These are phyloP conservation scores for Adansonia madagascariensis DNA, from an alignment of 441 rosid genomes.

Conservation along the genomic window DNA sequence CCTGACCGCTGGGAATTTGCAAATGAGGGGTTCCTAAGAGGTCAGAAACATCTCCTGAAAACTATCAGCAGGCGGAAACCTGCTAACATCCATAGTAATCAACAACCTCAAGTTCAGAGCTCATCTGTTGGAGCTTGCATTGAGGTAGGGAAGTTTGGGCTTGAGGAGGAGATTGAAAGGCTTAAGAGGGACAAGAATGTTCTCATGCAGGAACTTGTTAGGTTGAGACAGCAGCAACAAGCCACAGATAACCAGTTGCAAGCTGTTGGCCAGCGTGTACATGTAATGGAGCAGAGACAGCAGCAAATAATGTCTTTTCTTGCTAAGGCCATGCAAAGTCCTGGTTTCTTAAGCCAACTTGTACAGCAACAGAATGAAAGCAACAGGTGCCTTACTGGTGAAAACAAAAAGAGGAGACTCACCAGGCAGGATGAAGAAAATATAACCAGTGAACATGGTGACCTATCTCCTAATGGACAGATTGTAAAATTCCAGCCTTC, in stretches of 20 bases:
- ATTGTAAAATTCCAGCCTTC: conserved; percentile 60
- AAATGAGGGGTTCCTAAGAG: conserved; percentile 61
- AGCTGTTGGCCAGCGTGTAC: conserved; percentile 58
- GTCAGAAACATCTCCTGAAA: conserved; percentile 58
- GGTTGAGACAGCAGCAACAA: conserved; percentile 69
- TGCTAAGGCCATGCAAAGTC: conserved; percentile 59
- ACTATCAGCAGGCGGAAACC: conserved; percentile 58
- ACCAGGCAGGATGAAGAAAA: conserved; percentile 52
- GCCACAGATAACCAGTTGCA: conserved; percentile 55
- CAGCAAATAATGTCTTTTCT: conserved; percentile 75
- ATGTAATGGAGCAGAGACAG: conserved; percentile 68
- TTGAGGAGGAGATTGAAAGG: conserved; percentile 59
- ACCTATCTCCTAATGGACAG: conserved; percentile 45
- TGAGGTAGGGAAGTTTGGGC: conserved; percentile 73
- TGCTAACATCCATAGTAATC: conserved; percentile 46
- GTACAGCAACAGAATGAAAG: conserved; percentile 52
- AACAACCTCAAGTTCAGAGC: conserved; percentile 59
- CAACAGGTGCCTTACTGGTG: conserved; percentile 43
- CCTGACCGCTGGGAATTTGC: conserved; percentile 72
- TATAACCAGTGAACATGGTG: conserved; percentile 28
- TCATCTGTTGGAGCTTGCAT: conserved; percentile 60
- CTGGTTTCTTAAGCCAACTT: conserved; percentile 57
- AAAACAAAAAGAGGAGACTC: conserved; percentile 58
- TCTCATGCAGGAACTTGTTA: conserved; percentile 64
- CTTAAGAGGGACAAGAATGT: conserved; percentile 62